phyloP scores from a whole-genome alignment of 1,284 basidiomycete species.

The Trichosporon ovoides region DNA sequence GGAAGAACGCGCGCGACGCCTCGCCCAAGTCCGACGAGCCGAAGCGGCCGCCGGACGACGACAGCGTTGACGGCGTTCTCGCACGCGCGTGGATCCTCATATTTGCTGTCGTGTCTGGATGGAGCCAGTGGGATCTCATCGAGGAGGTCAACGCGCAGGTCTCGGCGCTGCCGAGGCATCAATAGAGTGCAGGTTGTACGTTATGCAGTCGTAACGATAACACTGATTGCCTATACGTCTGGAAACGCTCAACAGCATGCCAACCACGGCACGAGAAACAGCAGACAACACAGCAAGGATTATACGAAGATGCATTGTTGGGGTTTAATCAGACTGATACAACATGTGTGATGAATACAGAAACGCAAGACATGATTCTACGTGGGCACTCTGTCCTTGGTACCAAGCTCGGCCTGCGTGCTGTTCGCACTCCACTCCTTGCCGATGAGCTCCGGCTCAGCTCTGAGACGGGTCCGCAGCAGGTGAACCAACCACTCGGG shows the following conservation, averaged over 20 bases:
- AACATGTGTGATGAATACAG: constrained; percentile 1
- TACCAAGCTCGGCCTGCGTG: neutral
- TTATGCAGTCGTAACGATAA: neutral
- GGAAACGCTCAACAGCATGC: neutral
- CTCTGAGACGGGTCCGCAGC: constrained; percentile 23
- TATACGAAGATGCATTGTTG: constrained; percentile 1
- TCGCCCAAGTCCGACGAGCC: constrained; percentile 9
- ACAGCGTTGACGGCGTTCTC: constrained; percentile 30
- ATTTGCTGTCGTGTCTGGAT: constrained; percentile 64
- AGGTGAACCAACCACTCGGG: constrained; percentile 42
- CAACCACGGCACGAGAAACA: neutral
- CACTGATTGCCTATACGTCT: too few relatives aligned
- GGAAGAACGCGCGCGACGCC: constrained; percentile 14
- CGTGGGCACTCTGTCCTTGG: neutral
- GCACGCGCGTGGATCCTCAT: constrained; percentile 74
- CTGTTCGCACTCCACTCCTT: neutral
- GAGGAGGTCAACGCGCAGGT: constrained; percentile 51
- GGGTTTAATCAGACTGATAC: neutral
- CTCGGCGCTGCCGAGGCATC: neutral
- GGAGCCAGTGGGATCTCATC: constrained; percentile 84
- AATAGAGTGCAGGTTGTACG: constrained; percentile 27
- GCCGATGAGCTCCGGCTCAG: constrained; percentile 9
- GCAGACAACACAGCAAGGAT: neutral
- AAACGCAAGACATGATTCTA: neutral
- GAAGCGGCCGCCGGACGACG: constrained; percentile 10